These are phyloP conservation scores for Botrytis elliptica DNA, from an alignment of 2,329 filamentous ascomycete genomes.

Conservation along the genomic window DNA sequence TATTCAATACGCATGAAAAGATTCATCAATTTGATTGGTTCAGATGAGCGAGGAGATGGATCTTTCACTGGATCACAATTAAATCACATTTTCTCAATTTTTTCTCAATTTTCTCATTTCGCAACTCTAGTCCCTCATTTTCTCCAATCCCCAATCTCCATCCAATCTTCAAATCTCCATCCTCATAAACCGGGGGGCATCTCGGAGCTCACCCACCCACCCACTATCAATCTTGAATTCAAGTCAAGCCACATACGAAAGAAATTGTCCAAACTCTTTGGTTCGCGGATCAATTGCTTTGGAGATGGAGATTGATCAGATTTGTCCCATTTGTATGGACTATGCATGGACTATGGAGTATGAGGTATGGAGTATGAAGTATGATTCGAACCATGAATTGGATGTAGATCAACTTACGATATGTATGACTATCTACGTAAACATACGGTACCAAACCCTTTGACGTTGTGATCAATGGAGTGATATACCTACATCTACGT, in stretches of 20 bases:
- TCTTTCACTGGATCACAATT: background rate
- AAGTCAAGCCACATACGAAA: conserved; percentile 14
- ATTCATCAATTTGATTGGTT: background rate
- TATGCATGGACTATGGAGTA: background rate
- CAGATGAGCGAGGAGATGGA: background rate
- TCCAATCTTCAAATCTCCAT: background rate
- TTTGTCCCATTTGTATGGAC: too few species aligned
- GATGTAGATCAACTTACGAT: background rate
- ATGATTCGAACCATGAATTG: background rate
- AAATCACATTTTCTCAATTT: too few species aligned
- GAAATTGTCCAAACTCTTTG: background rate
- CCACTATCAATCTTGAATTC: background rate
- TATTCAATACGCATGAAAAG: background rate
- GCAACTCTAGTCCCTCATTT: background rate
- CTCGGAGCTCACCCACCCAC: background rate
- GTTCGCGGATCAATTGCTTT: background rate
- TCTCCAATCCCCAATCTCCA: background rate
- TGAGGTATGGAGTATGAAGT: background rate
- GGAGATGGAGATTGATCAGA: background rate
- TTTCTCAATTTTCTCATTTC: too few species aligned
- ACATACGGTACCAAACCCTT: background rate
- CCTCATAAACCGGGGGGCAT: background rate
- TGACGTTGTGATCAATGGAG: background rate
- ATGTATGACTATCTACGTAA: background rate
- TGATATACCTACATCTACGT: background rate